phyloP scores from a whole-genome alignment of 106 monocot species.

The Vanilla planifolia region DNA sequence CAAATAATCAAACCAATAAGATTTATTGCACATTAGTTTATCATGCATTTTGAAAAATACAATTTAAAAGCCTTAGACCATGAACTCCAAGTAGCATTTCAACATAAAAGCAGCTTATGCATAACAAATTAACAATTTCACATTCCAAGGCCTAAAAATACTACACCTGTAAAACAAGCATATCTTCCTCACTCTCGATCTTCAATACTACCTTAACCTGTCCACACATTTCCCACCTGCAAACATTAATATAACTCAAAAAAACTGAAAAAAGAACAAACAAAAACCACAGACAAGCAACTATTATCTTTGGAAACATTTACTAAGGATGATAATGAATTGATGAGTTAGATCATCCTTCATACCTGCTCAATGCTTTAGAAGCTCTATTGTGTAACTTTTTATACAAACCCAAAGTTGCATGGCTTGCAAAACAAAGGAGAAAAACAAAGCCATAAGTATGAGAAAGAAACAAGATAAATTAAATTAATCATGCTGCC shows the following conservation, averaged over 20 bases:
- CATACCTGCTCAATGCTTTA: slow-evolving; percentile 77
- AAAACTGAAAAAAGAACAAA: background rate
- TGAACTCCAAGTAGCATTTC: no score
- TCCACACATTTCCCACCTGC: slow-evolving; percentile 94
- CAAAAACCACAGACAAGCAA: background rate
- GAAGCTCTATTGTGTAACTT: slow-evolving; percentile 82
- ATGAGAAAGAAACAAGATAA: background rate
- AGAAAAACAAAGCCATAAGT: background rate
- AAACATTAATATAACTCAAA: slow-evolving; percentile 5
- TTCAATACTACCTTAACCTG: slow-evolving; percentile 98
- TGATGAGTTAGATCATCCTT: background rate
- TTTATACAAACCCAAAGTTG: slow-evolving; percentile 92
- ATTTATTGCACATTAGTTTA: no score
- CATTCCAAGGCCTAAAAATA: no score
- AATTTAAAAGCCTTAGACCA: no score
- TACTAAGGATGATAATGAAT: background rate
- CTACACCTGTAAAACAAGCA: slow-evolving; percentile 76
- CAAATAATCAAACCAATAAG: no score
- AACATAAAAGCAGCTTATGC: no score
- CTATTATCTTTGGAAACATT: background rate
- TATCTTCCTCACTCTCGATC: slow-evolving; percentile 91
- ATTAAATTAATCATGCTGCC: no score
- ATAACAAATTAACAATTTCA: no score
- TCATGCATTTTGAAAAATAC: no score
- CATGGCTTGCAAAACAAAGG: slow-evolving; percentile 53